Evolutionary conservation across 495 filamentous ascomycete genomes (phyloP).

Genomic region (Xylaria nigripes): DNA sequence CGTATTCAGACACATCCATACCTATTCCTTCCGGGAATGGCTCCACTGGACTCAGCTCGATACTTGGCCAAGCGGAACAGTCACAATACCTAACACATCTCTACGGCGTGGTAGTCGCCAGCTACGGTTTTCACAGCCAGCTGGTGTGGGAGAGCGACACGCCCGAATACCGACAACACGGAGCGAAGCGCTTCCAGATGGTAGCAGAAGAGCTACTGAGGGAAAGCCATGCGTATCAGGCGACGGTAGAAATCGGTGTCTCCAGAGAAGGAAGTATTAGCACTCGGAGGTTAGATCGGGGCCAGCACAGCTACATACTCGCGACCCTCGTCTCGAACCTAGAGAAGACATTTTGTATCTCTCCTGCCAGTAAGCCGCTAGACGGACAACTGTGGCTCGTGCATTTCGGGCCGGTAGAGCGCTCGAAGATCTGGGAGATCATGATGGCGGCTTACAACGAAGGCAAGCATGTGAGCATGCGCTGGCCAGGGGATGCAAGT

Average conservation of each 20-base stretch:
- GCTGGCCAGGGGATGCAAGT: constrained; percentile 31
- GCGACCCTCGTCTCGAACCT: constrained; percentile 68
- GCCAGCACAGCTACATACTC: constrained; percentile 56
- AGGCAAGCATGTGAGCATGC: constrained; percentile 55
- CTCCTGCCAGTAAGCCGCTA: constrained; percentile 56
- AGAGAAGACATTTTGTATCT: constrained; percentile 72
- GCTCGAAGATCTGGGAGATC: constrained; percentile 59
- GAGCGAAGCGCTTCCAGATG: constrained; percentile 70
- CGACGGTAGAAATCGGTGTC: constrained; percentile 37
- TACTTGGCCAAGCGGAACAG: constrained; percentile 10
- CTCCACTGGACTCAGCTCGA: background rate
- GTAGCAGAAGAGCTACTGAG: constrained; percentile 66
- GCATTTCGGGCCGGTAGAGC: constrained; percentile 58
- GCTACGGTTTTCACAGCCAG: constrained; percentile 80
- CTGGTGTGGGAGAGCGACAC: constrained; percentile 87
- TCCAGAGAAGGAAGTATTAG: constrained; percentile 14
- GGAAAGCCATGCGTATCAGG: constrained; percentile 60
- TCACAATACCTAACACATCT: constrained; percentile 32
- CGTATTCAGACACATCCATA: constrained; percentile 33
- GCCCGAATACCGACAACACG: constrained; percentile 61
- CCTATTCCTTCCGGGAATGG: background rate
- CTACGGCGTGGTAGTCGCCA: constrained; percentile 73
- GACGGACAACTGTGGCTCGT: constrained; percentile 61
- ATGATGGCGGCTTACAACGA: constrained; percentile 68
- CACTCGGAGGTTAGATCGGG: constrained; percentile 15